Base-by-base conservation (phyloP, 1,139 yeast genomes). In the Debaryomyces nepalensis region DNA sequence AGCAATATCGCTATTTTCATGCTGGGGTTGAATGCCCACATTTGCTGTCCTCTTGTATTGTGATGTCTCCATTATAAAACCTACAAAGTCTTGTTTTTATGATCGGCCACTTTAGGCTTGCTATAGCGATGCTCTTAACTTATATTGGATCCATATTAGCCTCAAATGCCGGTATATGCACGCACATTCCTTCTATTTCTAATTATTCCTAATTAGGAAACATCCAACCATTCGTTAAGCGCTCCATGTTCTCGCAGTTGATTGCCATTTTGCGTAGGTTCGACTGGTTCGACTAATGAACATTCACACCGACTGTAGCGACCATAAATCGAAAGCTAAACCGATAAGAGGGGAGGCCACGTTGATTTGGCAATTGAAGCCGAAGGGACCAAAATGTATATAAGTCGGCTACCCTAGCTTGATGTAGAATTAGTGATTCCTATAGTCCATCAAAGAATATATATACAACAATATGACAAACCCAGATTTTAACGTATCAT, bases 401-500 rank as follows among this genome's bases (percentile, higher is more conserved):
- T 34, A 34, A 24, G 24, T n/a, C 5, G 29, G 27, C 19, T 10
- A 26, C 10, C 16, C 15, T 12, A 19, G 33, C 34, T 11, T 11
- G 12, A 11, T 3, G 15, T 9, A 11, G 11, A 7, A 19, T 7
- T 11, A 18, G n/a, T 6, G 24, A 12, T 11, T 5, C 3, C 4
- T n/a, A 10, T 7, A 26, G 30, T 15, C 14, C 5, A 24, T 31
- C 29, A 24, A 10, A 23, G 26, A 32, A 33, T 29, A 31, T 22
- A 20, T 22, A 29, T 9, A n/a, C 19, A 34, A 15, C 12, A 41
- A 22, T 29, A 46, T 46, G 50, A 37, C 34, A 18, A 16, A 16
- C 10, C 37, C 40, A 34, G 44, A 70, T 53, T 68, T 68, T 52
- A 64, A 72, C 51, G 68, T 84, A 41, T 79, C 93, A 3, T 84